Evolutionary conservation across 306 rosid species (phyloP).

Genomic region (Cucurbita pepo): DNA sequence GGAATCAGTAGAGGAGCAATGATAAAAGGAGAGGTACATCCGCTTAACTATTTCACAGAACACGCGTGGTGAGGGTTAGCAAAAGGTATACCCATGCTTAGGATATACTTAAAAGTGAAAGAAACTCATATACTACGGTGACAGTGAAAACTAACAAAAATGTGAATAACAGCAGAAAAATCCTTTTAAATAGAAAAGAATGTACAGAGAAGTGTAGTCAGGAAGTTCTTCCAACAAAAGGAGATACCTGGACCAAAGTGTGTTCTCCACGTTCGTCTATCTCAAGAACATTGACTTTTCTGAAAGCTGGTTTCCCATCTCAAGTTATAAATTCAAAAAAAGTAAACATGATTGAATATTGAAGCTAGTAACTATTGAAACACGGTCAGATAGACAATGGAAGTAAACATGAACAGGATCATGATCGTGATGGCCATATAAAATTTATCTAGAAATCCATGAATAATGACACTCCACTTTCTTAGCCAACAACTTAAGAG

Average conservation of each 20-base stretch:
- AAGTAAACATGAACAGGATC: neutral
- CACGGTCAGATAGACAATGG: neutral
- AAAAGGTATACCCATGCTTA: neutral
- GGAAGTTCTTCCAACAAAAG: neutral
- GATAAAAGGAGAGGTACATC: neutral
- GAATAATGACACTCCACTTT: neutral
- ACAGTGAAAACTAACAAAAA: neutral
- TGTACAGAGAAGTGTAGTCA: neutral
- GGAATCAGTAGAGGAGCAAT: neutral
- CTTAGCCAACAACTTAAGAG: neutral
- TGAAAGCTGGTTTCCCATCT: constrained; percentile 79
- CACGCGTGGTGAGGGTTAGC: neutral
- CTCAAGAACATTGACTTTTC: constrained; percentile 57
- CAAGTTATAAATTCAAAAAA: constrained; percentile 1
- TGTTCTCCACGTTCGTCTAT: constrained; percentile 36
- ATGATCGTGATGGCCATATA: neutral
- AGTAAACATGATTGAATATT: neutral
- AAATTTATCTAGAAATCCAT: neutral
- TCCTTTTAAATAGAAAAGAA: neutral
- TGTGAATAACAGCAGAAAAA: neutral
- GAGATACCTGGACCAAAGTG: constrained; percentile 67
- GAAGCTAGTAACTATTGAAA: neutral
- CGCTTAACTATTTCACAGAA: neutral
- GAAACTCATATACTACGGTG: neutral
- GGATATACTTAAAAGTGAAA: neutral